Base-by-base conservation (phyloP, 2,329 filamentous ascomycete species). In the Venturia asperata region DNA sequence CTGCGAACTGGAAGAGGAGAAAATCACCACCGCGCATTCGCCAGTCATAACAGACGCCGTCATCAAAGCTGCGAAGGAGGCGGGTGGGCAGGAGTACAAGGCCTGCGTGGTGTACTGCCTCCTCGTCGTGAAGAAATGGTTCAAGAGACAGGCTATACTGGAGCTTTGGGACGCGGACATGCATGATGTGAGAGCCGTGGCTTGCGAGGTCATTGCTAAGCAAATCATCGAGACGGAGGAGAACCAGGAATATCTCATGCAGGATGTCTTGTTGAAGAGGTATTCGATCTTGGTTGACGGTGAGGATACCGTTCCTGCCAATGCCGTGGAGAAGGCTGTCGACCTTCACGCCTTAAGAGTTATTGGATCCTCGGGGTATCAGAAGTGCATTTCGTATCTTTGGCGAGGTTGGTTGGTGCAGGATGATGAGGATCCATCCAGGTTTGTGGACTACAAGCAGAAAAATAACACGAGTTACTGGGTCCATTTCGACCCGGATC, bases 401-500 rank as follows among this genome's bases (percentile, higher is more conserved):
- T 99, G 94, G 94, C 86, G 87, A 67, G 94, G 94, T 27, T 99
- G 94, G 94, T 81, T 97, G 10, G 87, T 96, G n/a, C 94, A 99
- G 74, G 91, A 97, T 69, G 92, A 97, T 70, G 83, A 92, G 62
- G 92, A 97, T 70, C 89, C 93, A 0, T 86, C 87, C n/a, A 87
- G 86, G 63, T 99, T 99, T 73, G 83, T 97, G 64, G 88, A 92
- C 72, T 99, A 95, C 80, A 85, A 87, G 70, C 82, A 91, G 67
- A 91, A 91, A 74, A 90, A 88, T 66, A 90, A 92, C 73, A 87
- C 86, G 1, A 83, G 81, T 56, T 95, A 94, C 76, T 85, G 88
- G 78, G 79, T 83, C 1, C 94, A 99, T 74, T 86, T 97, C 71
- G 90, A 97, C 72, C 94, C 94, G 0, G 92, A 97, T 74, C 88